Conservation (phyloP, 2,329 filamentous ascomycete genomes). For the Ceratocystis cubensis region DNA sequence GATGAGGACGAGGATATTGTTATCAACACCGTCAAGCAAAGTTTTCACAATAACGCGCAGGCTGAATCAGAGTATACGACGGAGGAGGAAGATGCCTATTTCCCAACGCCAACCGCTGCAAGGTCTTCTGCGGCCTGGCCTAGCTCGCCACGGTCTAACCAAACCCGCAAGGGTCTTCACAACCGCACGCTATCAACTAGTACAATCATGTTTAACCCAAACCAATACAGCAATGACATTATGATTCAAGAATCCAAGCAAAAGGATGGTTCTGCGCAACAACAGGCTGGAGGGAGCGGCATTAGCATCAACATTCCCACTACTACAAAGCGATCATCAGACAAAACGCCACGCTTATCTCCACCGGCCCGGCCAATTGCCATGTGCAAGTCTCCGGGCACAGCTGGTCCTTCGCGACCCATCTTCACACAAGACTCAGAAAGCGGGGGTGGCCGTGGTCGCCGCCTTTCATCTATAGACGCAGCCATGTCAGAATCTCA, state of each 20-base stretch:
- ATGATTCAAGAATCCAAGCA: constrained; percentile 17
- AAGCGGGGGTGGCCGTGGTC: constrained; percentile 25
- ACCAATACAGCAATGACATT: constrained; percentile 31
- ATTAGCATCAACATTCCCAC: constrained; percentile 32
- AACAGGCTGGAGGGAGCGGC: constrained; percentile 29
- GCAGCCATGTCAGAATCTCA: constrained; percentile 64
- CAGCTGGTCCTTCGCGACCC: constrained; percentile 13
- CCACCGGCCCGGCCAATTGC: constrained; percentile 45
- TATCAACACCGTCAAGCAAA: constrained; percentile 26
- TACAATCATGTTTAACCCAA: constrained; percentile 73
- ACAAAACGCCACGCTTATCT: constrained; percentile 30
- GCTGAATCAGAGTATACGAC: constrained; percentile 13
- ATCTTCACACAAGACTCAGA: constrained; percentile 10
- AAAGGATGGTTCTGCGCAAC: constrained; percentile 10
- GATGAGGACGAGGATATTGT: constrained; percentile 45
- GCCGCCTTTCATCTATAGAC: constrained; percentile 51
- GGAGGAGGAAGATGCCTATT: constrained; percentile 39
- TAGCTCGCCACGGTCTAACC: constrained; percentile 25
- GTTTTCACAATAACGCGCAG: constrained; percentile 1
- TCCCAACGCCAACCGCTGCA: constrained; percentile 38
- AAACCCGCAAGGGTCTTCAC: constrained; percentile 39
- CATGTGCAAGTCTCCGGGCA: constrained; percentile 28
- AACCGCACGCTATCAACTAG: constrained; percentile 64
- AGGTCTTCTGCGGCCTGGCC: constrained; percentile 31
- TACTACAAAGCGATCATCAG: constrained; percentile 36